Evolutionary conservation across 441 rosid species (phyloP), one percentile per base, ranked within the genome.

Genomic region (Bocquillonia castaneifolia): DNA sequence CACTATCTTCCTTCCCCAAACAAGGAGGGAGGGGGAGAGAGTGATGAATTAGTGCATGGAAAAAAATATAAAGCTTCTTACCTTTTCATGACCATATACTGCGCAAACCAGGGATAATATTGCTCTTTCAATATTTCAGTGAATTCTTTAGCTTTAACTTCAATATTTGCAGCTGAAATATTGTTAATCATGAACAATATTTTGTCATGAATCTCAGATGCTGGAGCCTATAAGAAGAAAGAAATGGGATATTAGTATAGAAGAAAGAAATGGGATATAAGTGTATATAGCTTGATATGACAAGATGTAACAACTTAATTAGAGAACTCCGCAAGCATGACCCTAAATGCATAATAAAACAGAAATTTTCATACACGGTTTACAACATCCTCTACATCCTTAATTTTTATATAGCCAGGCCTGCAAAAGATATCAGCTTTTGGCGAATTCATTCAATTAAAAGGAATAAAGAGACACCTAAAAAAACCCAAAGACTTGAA

Each of bases 41-140:
- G 14, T 47, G 15, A 51, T 29, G 53, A n/a, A 40, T 2, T 42
- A 26, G 12, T 14, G 36, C 23, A n/a, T 31, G 17, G 28, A 47
- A 59, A 20, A 48, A n/a, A n/a, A 12, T 12, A 23, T 3, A 37
- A 17, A 65, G 32, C 52, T 57, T 64, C 78, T 59, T 22, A 95
- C 99, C 99, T 91, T 88, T 89, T 95, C 99, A 95, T 95, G 57
- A 95, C 99, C 97, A 95, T 90, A 68, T 95, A 95, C 73, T 87
- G 96, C 1, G 99, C 98, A 74, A 95, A 92, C 99, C 99, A 95
- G 9, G 98, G 88, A 77, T 85, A 83, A 67, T 89, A 82, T 73
- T 88, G 92, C 69, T 95, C 98, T 65, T 85, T 87, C 65, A 95
- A 75, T 77, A 91, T 76, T 71, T 95, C 99, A 69, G 87, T 77